Evolutionary conservation across 768 basidiomycete genomes (phyloP).

Genomic region (Lentinula detonsa): DNA sequence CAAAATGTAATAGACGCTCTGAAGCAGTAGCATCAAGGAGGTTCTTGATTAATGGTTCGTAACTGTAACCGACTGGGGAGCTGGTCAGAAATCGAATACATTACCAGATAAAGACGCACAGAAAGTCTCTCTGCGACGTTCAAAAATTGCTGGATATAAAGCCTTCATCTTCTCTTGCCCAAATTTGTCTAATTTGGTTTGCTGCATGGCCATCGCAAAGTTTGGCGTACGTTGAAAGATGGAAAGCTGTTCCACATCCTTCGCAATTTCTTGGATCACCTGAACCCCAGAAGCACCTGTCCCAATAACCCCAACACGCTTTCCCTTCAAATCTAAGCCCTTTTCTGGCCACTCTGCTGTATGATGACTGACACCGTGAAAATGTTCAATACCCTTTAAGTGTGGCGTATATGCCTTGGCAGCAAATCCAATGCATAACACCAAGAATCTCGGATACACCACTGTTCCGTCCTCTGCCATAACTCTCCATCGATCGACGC

Average conservation of each 20-base stretch:
- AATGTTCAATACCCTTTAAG: background rate
- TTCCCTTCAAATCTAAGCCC: conserved; percentile 2
- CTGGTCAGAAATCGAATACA: background rate
- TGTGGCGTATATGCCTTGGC: conserved; percentile 4
- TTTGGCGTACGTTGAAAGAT: conserved; percentile 12
- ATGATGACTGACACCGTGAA: conserved; percentile 1
- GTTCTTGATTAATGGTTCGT: background rate
- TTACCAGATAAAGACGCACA: background rate
- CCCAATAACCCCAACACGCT: conserved; percentile 7
- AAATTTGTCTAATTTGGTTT: background rate
- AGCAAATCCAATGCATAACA: conserved; percentile 10
- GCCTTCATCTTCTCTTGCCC: conserved; percentile 1
- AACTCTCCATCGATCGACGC: conserved; percentile 8
- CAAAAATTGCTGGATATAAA: background rate
- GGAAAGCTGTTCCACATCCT: conserved; percentile 7
- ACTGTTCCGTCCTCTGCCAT: conserved; percentile 1
- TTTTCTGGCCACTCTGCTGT: conserved; percentile 2
- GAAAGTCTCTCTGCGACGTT: background rate
- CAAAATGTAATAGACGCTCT: conserved; percentile 8
- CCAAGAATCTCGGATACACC: conserved; percentile 8
- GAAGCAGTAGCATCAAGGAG: conserved; percentile 6
- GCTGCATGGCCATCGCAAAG: background rate
- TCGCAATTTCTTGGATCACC: conserved; percentile 9
- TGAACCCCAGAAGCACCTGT: conserved; percentile 13
- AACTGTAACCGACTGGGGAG: background rate